These are phyloP conservation scores for Linnemannia elongata DNA, from an alignment of 192 early-diverging fungal species.

Conservation along the genomic window DNA sequence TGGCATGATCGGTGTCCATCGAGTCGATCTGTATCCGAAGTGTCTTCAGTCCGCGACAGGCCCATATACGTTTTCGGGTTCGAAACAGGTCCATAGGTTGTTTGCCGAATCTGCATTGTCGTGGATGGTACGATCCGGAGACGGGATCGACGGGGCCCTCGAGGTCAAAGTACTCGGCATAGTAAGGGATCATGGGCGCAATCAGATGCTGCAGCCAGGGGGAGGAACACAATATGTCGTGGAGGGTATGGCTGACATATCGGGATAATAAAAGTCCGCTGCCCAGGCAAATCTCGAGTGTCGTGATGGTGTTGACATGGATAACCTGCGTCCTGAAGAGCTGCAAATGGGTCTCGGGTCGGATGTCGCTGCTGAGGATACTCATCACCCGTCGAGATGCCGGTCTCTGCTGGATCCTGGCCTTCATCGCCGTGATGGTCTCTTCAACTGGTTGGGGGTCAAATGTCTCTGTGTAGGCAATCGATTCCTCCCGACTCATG, in stretches of 20 bases:
- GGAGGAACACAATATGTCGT: constrained; percentile 6
- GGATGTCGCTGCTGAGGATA: neutral
- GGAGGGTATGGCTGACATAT: neutral
- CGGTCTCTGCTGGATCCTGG: neutral
- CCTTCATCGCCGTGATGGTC: neutral
- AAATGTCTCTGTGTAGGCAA: neutral
- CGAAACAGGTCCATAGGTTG: neutral
- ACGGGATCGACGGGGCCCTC: neutral
- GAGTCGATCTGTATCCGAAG: constrained; percentile 12
- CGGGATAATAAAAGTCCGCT: neutral
- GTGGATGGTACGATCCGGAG: neutral
- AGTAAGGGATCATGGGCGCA: neutral
- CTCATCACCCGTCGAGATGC: neutral
- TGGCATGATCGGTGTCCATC: neutral
- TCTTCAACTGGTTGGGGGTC: neutral
- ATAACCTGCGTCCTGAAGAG: constrained; percentile 2
- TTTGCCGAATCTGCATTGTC: neutral
- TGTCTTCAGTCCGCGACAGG: constrained; percentile 3
- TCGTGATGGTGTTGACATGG: neutral
- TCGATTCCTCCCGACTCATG: constrained; percentile 8
- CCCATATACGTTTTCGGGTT: constrained; percentile 6
- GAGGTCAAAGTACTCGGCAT: constrained; percentile 1
- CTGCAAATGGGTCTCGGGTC: neutral
- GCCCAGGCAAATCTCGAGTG: neutral
- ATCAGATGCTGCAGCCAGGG: constrained; percentile 8